phyloP scores from a whole-genome alignment of 345 rosid genomes.

The Psidium guajava region DNA sequence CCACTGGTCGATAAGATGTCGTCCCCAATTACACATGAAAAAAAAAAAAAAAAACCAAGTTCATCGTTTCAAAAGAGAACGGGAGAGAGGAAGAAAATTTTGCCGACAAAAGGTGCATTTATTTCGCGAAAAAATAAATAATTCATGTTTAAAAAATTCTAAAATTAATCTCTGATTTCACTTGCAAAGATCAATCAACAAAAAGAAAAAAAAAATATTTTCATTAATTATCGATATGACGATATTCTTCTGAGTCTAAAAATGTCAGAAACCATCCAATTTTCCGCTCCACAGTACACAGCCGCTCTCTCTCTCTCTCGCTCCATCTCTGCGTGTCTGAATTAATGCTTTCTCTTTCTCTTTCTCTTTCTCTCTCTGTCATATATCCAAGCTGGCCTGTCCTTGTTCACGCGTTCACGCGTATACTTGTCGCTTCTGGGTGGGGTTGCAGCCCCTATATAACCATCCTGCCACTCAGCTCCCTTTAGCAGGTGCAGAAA shows the following conservation, averaged over 20 bases:
- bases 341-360: background rate
- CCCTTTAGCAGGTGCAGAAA: conserved; percentile 3
- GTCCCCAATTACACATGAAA: background rate
- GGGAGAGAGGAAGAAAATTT: background rate
- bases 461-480: background rate
- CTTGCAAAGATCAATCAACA: too few relatives aligned
- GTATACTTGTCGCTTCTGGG: conserved; percentile 3
- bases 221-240: too few relatives aligned
- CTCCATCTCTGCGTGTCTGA: background rate
- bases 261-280: background rate
- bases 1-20: background rate
- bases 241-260: background rate
- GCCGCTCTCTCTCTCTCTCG: background rate
- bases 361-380: background rate
- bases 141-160: too few relatives aligned
- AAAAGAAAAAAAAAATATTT: too few relatives aligned
- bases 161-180: too few relatives aligned
- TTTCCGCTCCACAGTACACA: background rate
- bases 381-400: background rate
- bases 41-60: background rate
- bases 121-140: too few relatives aligned
- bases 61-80: background rate
- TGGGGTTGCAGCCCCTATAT: background rate
- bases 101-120: too few relatives aligned
- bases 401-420: conserved; percentile 9